These are phyloP conservation scores for Chara braunii DNA, from an alignment of 139 green algal genomes.

Conservation along the genomic window DNA sequence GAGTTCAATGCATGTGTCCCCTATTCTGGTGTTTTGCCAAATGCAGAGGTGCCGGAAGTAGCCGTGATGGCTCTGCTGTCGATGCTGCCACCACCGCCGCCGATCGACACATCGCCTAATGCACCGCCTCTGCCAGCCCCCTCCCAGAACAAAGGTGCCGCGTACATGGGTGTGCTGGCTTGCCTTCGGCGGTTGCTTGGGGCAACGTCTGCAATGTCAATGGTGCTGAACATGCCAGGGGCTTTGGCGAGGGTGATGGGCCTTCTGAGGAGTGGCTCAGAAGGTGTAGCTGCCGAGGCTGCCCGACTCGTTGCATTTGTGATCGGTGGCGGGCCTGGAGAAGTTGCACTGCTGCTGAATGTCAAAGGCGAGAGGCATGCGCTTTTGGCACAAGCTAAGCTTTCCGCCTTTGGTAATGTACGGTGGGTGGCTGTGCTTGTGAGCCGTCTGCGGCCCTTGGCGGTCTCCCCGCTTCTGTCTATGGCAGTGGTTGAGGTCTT, in stretches of 20 bases:
- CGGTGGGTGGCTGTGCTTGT: constrained; percentile 12
- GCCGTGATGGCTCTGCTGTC: constrained; percentile 32
- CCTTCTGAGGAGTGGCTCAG: constrained; percentile 10
- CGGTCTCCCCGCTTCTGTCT: constrained; percentile 32
- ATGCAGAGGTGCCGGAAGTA: constrained; percentile 28
- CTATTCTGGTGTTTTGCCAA: constrained; percentile 9
- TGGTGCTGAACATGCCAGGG: constrained; percentile 25
- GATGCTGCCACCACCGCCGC: constrained; percentile 28
- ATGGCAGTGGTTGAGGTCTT: constrained; percentile 28
- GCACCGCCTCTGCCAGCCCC: constrained; percentile 15
- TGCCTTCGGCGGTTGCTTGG: constrained; percentile 25
- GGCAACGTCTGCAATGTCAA: neutral
- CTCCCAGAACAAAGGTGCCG: neutral
- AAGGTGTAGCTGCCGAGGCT: constrained; percentile 28
- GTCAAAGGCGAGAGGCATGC: neutral
- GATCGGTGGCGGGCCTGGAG: constrained; percentile 2
- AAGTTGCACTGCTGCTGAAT: neutral
- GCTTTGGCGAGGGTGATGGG: constrained; percentile 17
- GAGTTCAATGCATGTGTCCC: constrained; percentile 38
- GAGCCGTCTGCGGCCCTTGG: constrained; percentile 4
- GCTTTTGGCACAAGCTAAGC: neutral
- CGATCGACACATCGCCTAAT: neutral
- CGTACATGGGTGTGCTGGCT: constrained; percentile 24
- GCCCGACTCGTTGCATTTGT: constrained; percentile 8
- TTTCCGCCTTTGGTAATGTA: neutral